These are phyloP conservation scores for Neurospora discreta DNA, from an alignment of 495 filamentous ascomycete species.

Conservation along the genomic window DNA sequence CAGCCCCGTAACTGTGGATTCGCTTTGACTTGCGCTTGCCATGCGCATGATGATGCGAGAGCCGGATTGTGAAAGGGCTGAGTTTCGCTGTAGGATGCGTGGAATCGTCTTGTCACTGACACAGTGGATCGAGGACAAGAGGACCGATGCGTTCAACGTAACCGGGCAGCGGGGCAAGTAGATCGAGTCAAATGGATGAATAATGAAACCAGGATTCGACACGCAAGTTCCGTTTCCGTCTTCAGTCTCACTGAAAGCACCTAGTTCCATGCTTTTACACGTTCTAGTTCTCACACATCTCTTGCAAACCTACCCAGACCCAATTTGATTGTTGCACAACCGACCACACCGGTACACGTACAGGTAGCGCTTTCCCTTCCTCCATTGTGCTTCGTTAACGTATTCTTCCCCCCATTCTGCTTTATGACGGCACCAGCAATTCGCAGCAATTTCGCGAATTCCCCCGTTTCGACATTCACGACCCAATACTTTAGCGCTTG, in stretches of 20 bases:
- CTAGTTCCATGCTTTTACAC: background rate
- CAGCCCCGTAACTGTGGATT: background rate
- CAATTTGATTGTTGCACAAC: background rate
- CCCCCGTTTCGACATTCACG: background rate
- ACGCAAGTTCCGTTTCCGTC: background rate
- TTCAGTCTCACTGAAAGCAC: background rate
- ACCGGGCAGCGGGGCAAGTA: background rate
- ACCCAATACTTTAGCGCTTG: background rate
- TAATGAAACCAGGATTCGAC: background rate
- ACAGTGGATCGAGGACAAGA: background rate
- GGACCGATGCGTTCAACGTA: background rate
- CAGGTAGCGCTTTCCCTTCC: background rate
- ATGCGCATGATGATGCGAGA: background rate
- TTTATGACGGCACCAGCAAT: background rate
- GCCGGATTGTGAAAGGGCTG: background rate
- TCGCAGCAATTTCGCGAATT: background rate
- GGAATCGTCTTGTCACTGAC: background rate
- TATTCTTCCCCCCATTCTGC: background rate
- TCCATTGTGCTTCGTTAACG: background rate
- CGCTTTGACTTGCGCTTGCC: background rate
- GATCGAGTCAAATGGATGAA: background rate
- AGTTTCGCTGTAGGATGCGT: background rate
- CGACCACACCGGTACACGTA: no score
- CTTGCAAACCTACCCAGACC: background rate
- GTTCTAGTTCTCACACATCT: background rate